A percentile compares a stretch with the other conserved stretches of the same genome.
These are phyloP conservation scores for Tremella mesenterica DNA, from an alignment of 768 basidiomycete species.

Conservation along the genomic window DNA sequence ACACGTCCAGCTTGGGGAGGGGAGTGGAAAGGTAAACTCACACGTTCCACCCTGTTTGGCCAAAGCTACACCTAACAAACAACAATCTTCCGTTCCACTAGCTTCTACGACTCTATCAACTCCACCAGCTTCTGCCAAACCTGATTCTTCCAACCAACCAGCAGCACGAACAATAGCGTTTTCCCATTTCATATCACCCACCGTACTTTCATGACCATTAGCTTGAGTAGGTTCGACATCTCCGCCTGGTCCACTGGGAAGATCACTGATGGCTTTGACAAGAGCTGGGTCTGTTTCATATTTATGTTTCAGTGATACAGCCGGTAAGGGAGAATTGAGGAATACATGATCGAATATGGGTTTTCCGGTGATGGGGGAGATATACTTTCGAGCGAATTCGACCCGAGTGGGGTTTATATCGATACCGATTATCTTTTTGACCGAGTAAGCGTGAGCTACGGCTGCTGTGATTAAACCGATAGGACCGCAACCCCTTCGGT, in stretches of 20 bases:
- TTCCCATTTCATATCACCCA: conserved; percentile 36
- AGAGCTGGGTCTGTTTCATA: conserved; percentile 5
- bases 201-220: conserved; percentile 11
- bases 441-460: conserved; percentile 40
- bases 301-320: not conserved
- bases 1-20: not conserved
- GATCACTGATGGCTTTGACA: conserved; percentile 11
- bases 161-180: conserved; percentile 21
- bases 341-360: conserved; percentile 41
- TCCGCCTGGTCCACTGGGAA: conserved; percentile 16
- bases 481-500: conserved; percentile 31
- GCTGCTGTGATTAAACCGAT: conserved; percentile 39
- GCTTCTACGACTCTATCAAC: conserved; percentile 38
- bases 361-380: conserved; percentile 35
- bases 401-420: conserved; percentile 34
- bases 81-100: conserved; percentile 30
- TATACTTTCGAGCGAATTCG: conserved; percentile 36
- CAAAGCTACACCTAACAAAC: conserved; percentile 32
- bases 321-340: conserved; percentile 15
- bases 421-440: conserved; percentile 32
- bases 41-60: conserved; percentile 37
- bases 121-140: conserved; percentile 31
- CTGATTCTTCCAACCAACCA: conserved; percentile 19
- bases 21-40: conserved; percentile 9
- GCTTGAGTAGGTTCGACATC: conserved; percentile 21